Base-by-base conservation (phyloP, 1,284 basidiomycete genomes). In the Ganoderma multipileum region DNA sequence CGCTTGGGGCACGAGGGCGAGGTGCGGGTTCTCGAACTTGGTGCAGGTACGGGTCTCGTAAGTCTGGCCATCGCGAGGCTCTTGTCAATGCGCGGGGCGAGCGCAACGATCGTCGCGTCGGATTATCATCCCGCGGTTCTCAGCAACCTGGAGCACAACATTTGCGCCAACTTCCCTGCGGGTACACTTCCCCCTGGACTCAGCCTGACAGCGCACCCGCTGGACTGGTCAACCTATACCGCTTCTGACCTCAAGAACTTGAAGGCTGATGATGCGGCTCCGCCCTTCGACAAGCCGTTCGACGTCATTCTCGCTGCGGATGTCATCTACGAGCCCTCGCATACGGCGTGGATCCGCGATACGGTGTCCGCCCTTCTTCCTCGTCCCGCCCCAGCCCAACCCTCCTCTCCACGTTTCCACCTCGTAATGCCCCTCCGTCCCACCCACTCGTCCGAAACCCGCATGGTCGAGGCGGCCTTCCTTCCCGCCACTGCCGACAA, bases 11-110 rank as follows among this genome's bases (percentile, higher is more conserved):
- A 42, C 20, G 12, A 38, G 23, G 33, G 30, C 50, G 50, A 58
- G n/a, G 76, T 89, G 20, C 84, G 93, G 3, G 82, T 94, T 20
- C 84, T 97, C 16, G 95, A 97, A 79, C 85, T 97, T 0, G 95
- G 95, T 5, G 92, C 95, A 0, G 95, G 95, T 0, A 97, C 96
- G 0, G 95, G 95, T 0, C 83, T 97, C 9, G 89, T 95, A n/a
- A 90, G 91, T 67, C 79, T 95, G n/a, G 84, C 87, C 4, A 78
- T 88, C 1, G 88, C 85, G 38, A 88, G 87, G 64, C 70, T 91
- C 0, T 79, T 90, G 59, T 0, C 71, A 44, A 12, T 63, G n/a
- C 30, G 9, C 50, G 12, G 41, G 41, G 28, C 26, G 9, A 12
- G 68, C 2, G 74, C 81, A 57, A 83, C 84, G 8, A 80, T 96